phyloP scores from a whole-genome alignment of 495 filamentous ascomycete species.

The Aspergillus steynii region DNA sequence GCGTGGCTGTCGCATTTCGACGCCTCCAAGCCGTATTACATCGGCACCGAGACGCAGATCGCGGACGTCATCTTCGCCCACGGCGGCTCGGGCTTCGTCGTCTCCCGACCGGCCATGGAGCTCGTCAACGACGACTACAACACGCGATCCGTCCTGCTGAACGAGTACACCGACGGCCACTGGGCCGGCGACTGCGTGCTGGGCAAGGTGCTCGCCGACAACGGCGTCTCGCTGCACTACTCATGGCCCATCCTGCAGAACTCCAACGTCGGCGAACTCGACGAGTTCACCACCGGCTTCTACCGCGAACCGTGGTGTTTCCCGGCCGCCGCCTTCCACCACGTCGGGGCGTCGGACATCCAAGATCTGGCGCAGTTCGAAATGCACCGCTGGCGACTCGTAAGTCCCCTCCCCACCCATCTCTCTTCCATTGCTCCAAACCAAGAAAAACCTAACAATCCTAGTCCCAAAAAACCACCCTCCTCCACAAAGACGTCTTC shows the following conservation, averaged over 20 bases:
- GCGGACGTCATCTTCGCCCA: constrained; percentile 61
- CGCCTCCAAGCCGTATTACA: constrained; percentile 50
- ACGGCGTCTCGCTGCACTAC: constrained; percentile 48
- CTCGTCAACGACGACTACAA: constrained; percentile 45
- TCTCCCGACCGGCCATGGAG: constrained; percentile 58
- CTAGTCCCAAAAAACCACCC: constrained; percentile 37
- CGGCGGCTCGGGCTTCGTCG: constrained; percentile 66
- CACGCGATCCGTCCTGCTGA: constrained; percentile 47
- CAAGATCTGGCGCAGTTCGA: constrained; percentile 44
- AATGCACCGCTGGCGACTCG: constrained; percentile 37
- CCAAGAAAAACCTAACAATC: too few relatives aligned
- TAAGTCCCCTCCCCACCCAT: constrained; percentile 23
- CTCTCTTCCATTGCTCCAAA: too few relatives aligned
- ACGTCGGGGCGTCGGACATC: constrained; percentile 41
- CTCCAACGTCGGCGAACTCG: constrained; percentile 44
- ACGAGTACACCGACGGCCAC: constrained; percentile 52
- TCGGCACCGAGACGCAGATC: constrained; percentile 60
- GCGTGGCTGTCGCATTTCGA: constrained; percentile 57
- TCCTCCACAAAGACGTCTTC: constrained; percentile 48
- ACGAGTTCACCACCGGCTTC: constrained; percentile 41
- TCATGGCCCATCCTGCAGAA: constrained; percentile 56
- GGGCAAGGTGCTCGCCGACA: constrained; percentile 56
- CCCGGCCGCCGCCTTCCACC: constrained; percentile 57
- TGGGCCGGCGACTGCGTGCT: constrained; percentile 74
- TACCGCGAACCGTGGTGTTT: constrained; percentile 56